Percentiles rank a stretch among this genome's conserved stretches.
phyloP scores from a whole-genome alignment of 371 early-diverging fungal genomes.

The Rhizomucor pusillus region DNA sequence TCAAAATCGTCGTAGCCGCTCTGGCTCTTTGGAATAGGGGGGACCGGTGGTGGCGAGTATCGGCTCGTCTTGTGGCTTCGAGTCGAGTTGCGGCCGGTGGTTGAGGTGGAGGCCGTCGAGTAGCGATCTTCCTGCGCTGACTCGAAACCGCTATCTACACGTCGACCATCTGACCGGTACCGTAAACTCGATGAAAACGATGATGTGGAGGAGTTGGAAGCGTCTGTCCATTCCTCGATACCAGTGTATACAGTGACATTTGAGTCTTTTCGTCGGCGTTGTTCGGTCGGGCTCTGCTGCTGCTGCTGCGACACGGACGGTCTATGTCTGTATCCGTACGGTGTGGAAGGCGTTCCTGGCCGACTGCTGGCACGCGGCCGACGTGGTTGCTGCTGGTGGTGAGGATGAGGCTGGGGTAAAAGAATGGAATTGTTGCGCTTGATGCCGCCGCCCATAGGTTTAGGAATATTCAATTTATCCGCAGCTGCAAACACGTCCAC shows the following conservation, averaged over 20 bases:
- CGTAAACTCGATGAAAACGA: conserved; percentile 20
- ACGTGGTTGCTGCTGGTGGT: conserved; percentile 1
- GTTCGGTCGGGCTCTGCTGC: conserved; percentile 4
- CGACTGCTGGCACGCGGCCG: background rate
- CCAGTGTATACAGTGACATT: conserved; percentile 1
- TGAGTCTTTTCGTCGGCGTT: conserved; percentile 21
- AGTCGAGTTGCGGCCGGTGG: conserved; percentile 12
- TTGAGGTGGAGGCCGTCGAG: conserved; percentile 16
- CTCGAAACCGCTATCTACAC: conserved; percentile 41
- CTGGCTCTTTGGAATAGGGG: conserved; percentile 20
- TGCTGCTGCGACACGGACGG: background rate
- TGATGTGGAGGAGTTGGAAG: conserved; percentile 17
- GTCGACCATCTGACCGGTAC: conserved; percentile 18
- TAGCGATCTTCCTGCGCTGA: conserved; percentile 33
- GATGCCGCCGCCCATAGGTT: conserved; percentile 1
- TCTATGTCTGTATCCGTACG: background rate
- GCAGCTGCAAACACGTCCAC: conserved; percentile 23
- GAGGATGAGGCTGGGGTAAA: conserved; percentile 18
- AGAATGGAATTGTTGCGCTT: conserved; percentile 34
- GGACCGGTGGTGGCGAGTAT: conserved; percentile 36
- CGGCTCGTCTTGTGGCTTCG: conserved; percentile 14
- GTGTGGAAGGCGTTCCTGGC: background rate
- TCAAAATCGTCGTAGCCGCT: conserved; percentile 7
- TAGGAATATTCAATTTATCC: conserved; percentile 15
- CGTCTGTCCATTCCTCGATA: conserved; percentile 20